Conservation (phyloP, 75 land plant genomes). For the Adiantum capillusveneris region DNA sequence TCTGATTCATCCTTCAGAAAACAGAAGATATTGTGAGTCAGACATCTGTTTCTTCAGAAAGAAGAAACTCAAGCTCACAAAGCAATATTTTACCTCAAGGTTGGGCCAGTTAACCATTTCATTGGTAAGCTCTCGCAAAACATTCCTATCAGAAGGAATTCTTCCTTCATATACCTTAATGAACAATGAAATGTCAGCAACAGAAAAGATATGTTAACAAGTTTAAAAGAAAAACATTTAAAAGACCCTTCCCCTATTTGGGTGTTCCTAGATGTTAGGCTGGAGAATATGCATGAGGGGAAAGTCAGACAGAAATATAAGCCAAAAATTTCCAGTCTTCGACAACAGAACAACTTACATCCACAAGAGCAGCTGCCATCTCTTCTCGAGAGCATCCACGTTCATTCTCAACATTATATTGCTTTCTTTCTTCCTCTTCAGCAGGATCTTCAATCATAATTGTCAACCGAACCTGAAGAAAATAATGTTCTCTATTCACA, state of each 20-base stretch:
- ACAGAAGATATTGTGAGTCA: neutral
- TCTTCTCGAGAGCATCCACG: conserved; percentile 75
- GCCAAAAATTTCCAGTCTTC: too few species aligned
- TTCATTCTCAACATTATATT: conserved; percentile 64
- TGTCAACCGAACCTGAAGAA: conserved; percentile 64
- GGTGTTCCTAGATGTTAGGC: too few species aligned
- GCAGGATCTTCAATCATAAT: conserved; percentile 91
- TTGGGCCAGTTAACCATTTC: conserved; percentile 86
- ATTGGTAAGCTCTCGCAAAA: conserved; percentile 65
- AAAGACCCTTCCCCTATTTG: too few species aligned
- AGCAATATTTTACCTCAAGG: conserved; percentile 53
- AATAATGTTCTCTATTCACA: too few species aligned
- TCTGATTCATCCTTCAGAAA: conserved; percentile 22
- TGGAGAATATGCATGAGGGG: too few species aligned
- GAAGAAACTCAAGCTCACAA: neutral
- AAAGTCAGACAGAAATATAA: too few species aligned
- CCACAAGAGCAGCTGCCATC: conserved; percentile 64
- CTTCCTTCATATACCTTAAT: conserved; percentile 76
- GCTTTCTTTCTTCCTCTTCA: conserved; percentile 59
- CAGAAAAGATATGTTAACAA: too few species aligned
- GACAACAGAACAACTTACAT: conserved; percentile 50
- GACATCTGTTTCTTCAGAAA: neutral
- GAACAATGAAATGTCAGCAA: too few species aligned
- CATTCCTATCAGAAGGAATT: conserved; percentile 62
- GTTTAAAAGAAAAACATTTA: too few species aligned